Base-by-base conservation (phyloP, 2,329 filamentous ascomycete species). In the Sclerotinia nivalis region DNA sequence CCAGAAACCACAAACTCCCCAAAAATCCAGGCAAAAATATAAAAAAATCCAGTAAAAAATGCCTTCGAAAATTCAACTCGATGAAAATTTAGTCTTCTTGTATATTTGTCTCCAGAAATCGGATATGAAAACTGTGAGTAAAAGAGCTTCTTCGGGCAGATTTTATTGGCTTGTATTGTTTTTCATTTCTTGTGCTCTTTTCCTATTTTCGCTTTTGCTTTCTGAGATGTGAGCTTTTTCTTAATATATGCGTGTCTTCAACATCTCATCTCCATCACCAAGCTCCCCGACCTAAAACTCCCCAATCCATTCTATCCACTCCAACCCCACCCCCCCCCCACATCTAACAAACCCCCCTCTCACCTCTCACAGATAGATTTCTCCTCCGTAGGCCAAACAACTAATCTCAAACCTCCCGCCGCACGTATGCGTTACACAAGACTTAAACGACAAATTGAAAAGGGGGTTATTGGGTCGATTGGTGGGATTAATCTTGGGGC, bases 11-110 rank as follows among this genome's bases (percentile, higher is more conserved):
- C 31, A 37, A 37, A 40, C 1, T n/a, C 6, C 12, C 6, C 4
- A 52, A 25, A 25, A 31, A 18, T 0, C n/a, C 3, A 18, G 5
- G 6, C 1, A 4, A 40, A 37, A 37, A 13, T 4, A 12, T 18
- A 15, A 28, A 31, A 4, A 43, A 15, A 13, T 12, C 4, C 45
- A 34, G 12, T 1, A 43, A 31, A 31, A 31, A 60, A 82, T 82
- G 81, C 77, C 80, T 64, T 78, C 79, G 22, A 80, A 80, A 69
- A 77, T 79, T 31, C 78, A 80, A 70, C 74, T 79, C 5, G 80
- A 82, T 59, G 79, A 80, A 66, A 80, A 79, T 69, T 74, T 82
- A 40, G 77, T 78, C 74, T 83, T 83, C 71, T 77, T 84, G 37
- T 83, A 81, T 73, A 76, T 79, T 43, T 83, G 80, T 72, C 74